Conservation (phyloP, 2,329 filamentous ascomycete species). For the Diplodia mutila region DNA sequence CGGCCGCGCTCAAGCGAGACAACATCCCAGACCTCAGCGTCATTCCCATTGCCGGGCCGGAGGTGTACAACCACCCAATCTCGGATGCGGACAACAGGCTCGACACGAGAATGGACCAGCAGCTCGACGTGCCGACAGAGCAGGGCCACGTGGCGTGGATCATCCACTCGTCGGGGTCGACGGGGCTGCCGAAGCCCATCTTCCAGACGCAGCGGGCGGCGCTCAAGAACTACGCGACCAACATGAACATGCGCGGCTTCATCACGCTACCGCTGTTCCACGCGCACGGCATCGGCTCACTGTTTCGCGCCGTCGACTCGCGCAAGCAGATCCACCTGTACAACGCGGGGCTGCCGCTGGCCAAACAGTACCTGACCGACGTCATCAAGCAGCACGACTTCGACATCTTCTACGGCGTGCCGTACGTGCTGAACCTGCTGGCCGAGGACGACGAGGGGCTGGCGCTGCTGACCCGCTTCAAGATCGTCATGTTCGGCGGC, state of each 20-base stretch:
- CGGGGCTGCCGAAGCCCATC: conserved; percentile 67
- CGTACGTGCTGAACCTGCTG: conserved; percentile 67
- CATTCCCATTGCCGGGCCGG: conserved; percentile 34
- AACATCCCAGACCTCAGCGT: conserved; percentile 32
- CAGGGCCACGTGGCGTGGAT: conserved; percentile 44
- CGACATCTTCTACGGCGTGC: conserved; percentile 64
- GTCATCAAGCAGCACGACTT: conserved; percentile 37
- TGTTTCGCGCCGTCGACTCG: conserved; percentile 19
- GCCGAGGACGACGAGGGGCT: conserved; percentile 62
- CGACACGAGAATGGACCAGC: conserved; percentile 33
- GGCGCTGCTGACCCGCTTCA: conserved; percentile 49
- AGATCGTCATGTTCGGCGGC: conserved; percentile 62
- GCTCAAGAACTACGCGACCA: conserved; percentile 23
- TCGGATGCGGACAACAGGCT: conserved; percentile 18
- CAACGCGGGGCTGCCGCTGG: conserved; percentile 14
- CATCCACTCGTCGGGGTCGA: conserved; percentile 60
- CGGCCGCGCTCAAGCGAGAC: conserved; percentile 38
- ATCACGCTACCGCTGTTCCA: conserved; percentile 25
- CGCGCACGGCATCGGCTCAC: conserved; percentile 18
- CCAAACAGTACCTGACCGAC: conserved; percentile 35
- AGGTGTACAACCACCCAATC: conserved; percentile 26
- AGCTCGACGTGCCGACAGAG: conserved; percentile 36
- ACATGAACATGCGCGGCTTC: conserved; percentile 21
- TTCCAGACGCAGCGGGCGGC: conserved; percentile 55
- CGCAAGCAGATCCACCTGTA: conserved; percentile 20